Conservation (phyloP, 768 basidiomycete species). For the Pleurotus ostreatus region DNA sequence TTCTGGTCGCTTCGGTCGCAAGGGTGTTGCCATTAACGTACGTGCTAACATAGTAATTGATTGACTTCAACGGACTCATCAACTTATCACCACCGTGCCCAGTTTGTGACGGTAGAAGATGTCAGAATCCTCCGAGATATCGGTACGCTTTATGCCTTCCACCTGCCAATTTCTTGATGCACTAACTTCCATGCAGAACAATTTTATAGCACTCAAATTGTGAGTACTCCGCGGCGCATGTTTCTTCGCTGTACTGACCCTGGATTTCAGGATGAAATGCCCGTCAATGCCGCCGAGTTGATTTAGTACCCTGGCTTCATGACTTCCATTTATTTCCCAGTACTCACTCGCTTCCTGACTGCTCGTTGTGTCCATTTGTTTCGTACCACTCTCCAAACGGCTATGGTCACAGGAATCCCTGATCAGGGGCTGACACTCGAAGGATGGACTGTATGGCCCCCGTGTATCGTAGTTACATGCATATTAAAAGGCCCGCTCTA, state of each 20-base stretch:
- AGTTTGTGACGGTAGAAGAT: slow-evolving; percentile 95
- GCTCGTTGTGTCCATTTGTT: too few species aligned
- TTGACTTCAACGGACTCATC: slow-evolving; percentile 8
- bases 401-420: background rate
- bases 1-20: slow-evolving; percentile 97
- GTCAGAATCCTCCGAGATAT: slow-evolving; percentile 97
- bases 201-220: slow-evolving; percentile 95
- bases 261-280: slow-evolving; percentile 86
- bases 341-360: background rate
- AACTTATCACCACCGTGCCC: slow-evolving; percentile 15
- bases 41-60: slow-evolving; percentile 19
- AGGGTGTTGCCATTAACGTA: slow-evolving; percentile 99
- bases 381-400: background rate
- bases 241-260: slow-evolving; percentile 16
- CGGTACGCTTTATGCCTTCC: slow-evolving; percentile 43
- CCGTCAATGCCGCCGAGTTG: slow-evolving; percentile 94
- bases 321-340: background rate
- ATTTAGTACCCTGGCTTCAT: slow-evolving; percentile 49
- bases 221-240: slow-evolving; percentile 31
- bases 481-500: background rate
- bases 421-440: background rate
- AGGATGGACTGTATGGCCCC: background rate
- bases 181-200: slow-evolving; percentile 53
- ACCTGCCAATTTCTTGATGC: slow-evolving; percentile 5
- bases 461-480: background rate